Conservation (phyloP, 345 rosid species). For the Rhizophora apiculata region DNA sequence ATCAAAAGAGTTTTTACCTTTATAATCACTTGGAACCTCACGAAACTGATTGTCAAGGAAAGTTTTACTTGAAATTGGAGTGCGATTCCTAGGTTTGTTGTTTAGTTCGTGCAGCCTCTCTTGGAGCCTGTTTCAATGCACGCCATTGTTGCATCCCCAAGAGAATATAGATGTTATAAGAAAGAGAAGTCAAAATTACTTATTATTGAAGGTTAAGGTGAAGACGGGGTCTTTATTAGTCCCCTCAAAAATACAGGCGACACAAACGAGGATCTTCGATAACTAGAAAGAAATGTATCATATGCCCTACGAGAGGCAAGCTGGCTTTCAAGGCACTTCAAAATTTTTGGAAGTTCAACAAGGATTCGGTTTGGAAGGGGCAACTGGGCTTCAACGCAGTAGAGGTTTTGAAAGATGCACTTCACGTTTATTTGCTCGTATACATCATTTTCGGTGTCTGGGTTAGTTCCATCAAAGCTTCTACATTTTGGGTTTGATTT, state of each 20-base stretch:
- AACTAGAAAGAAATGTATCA: too few species aligned
- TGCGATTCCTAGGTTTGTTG: too few species aligned
- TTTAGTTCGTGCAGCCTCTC: conserved; percentile 55
- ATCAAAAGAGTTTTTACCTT: not conserved
- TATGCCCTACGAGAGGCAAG: too few species aligned
- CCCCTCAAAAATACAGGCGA: not conserved
- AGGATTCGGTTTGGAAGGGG: not conserved
- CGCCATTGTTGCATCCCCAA: conserved; percentile 60
- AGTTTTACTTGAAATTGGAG: too few species aligned
- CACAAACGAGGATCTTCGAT: not conserved
- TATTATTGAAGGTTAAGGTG: conserved; percentile 51
- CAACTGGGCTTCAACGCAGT: not conserved
- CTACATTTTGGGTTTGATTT: too few species aligned
- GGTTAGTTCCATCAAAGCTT: not conserved
- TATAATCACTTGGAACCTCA: too few species aligned
- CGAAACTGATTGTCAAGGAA: too few species aligned
- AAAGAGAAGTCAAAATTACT: conserved; percentile 70
- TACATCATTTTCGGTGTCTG: not conserved
- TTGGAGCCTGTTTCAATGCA: conserved; percentile 77
- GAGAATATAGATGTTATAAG: conserved; percentile 77
- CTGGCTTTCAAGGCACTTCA: too few species aligned
- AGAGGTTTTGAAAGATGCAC: too few species aligned
- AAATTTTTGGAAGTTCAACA: too few species aligned
- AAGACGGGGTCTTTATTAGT: conserved; percentile 12
- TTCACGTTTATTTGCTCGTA: not conserved